Evolutionary conservation across 169 alveolate species (phyloP), one percentile per base, ranked within the genome.

Genomic region (Cryptosporidium canis): DNA sequence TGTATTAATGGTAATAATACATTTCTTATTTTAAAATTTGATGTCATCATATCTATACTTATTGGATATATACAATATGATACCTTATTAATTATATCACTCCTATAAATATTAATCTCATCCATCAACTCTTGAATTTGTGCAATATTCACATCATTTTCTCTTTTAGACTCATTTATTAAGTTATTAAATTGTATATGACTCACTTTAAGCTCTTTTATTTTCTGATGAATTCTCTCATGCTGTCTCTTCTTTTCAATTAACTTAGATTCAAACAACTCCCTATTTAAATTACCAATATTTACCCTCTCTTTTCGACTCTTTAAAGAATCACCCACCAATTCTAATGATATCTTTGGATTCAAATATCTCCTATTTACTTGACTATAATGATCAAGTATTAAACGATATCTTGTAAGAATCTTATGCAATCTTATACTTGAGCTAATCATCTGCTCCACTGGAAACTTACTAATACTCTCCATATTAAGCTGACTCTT

Each of bases 41-140:
- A 7, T 18, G 82, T 66, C 14, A 35, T 66, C 5, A 35, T 41
- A 35, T 66, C 63, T 14, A 35, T 9, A 9, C 35, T 37, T 18
- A 66, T 66, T 33, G 82, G 82, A 37, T 66, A 66, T 41, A 66
- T 66, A 18, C 58, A 44, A 66, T 66, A 41, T 0, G 67, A 61
- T 16, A 61, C 24, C 21, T 41, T 66, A 43, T 66, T 66, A 6
- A 66, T 66, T 18, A 66, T 14, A n/a, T 66, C 82, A 37, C 27
- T 66, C 39, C 82, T 66, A 61, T 31, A 33, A n/a, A 61, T 0
- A 24, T 61, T 1, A 31, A 61, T 61, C 29, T 61, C 67, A 6
- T 33, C 7, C 21, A n/a, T 31, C 29, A 61, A 61, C 29, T 61
- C 67, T 16, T 27, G 21, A 61, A 31, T 61, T 16, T 29, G 0